These are phyloP conservation scores for Oxyria digyna DNA, from an alignment of 148 eudicot species.

Conservation along the genomic window DNA sequence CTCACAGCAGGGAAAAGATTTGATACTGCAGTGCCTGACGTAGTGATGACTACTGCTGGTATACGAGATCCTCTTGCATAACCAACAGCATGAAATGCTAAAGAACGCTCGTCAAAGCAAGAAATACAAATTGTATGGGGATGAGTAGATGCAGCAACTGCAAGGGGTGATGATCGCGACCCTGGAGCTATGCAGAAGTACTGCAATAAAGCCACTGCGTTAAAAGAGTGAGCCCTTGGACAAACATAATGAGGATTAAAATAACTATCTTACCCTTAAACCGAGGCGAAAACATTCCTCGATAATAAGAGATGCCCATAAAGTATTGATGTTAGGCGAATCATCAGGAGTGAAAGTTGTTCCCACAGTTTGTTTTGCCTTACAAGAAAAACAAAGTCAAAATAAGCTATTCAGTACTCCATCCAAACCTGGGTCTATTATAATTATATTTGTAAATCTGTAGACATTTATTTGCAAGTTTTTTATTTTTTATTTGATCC, in stretches of 20 bases:
- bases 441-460: background rate
- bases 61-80: conserved; percentile 78
- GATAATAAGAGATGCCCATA: conserved; percentile 87
- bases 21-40: conserved; percentile 97
- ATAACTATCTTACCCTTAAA: conserved; percentile 58
- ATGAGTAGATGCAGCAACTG: conserved; percentile 87
- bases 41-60: conserved; percentile 90
- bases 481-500: background rate
- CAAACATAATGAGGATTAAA: conserved; percentile 1
- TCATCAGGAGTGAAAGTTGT: conserved; percentile 23
- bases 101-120: conserved; percentile 91
- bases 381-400: conserved; percentile 11
- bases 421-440: background rate
- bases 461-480: background rate
- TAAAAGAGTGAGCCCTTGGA: conserved; percentile 19
- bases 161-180: conserved; percentile 89
- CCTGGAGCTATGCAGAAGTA: conserved; percentile 99
- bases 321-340: conserved; percentile 65
- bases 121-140: conserved; percentile 59
- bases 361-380: conserved; percentile 20
- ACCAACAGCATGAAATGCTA: conserved; percentile 93
- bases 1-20: conserved; percentile 97
- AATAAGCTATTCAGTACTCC: background rate
- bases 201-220: conserved; percentile 41
- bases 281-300: conserved; percentile 97